These are phyloP conservation scores for Paraphaeosphaeria sporulosa DNA, from an alignment of 2,329 filamentous ascomycete species.

Conservation along the genomic window DNA sequence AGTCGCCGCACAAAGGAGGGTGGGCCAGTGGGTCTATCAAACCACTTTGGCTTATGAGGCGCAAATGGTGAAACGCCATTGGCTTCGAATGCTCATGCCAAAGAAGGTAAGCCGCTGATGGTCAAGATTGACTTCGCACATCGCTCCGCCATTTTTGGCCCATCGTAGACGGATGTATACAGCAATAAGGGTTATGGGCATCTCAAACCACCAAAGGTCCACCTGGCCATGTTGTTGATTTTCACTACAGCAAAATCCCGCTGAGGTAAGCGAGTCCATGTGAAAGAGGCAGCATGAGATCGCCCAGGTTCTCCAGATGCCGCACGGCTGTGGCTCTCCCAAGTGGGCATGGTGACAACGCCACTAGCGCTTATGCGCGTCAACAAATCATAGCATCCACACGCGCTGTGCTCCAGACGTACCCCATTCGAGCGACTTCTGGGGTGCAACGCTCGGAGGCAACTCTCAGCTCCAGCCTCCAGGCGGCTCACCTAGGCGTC, in stretches of 20 bases:
- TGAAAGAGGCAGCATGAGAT: neutral
- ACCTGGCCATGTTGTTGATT: neutral
- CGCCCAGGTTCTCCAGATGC: slow-evolving; percentile 41
- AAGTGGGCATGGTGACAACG: slow-evolving; percentile 27
- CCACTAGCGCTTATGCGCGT: slow-evolving; percentile 28
- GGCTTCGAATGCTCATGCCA: neutral
- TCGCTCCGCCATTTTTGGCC: neutral
- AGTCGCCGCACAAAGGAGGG: slow-evolving; percentile 5
- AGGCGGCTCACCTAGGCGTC: slow-evolving; percentile 6
- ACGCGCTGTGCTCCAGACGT: slow-evolving; percentile 16
- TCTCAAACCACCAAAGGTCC: neutral
- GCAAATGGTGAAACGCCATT: neutral
- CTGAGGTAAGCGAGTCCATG: neutral
- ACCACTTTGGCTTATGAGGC: neutral
- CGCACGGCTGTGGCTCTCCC: slow-evolving; percentile 37
- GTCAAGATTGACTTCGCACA: too few species aligned
- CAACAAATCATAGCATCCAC: slow-evolving; percentile 30
- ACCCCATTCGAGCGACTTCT: slow-evolving; percentile 14
- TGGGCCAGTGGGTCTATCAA: neutral
- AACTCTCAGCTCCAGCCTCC: slow-evolving; percentile 15
- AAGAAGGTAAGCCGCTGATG: neutral
- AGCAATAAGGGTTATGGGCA: neutral
- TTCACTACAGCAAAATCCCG: neutral
- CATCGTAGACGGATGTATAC: neutral
- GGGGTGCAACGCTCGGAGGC: slow-evolving; percentile 18